Base-by-base conservation (phyloP, 441 rosid species). In the Raphanus hybrid region DNA sequence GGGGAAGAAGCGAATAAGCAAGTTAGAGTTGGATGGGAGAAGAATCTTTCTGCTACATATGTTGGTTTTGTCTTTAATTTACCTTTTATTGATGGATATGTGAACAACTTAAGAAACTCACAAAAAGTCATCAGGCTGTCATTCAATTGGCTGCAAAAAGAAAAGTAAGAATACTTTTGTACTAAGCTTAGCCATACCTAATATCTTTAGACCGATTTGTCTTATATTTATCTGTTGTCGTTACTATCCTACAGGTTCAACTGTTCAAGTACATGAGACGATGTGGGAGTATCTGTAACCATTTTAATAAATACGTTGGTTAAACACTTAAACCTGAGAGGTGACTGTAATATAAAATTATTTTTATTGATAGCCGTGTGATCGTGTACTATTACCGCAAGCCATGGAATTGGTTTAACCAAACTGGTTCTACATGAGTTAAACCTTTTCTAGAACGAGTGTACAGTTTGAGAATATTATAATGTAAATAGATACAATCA, bases 321-420 rank as follows among this genome's bases (percentile, higher is more conserved):
- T 45, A 27, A 45, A 43, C 1, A 43, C 50, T 48, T 0, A n/a
- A 12, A 95, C 83, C 82, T 95, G 85, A 90, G 99, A 82, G 98
- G 91, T 79, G 32, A 92, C 77, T 95, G 99, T 97, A 95, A 95
- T 80, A 91, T 97, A 83, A 89, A 98, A 73, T 93, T 85, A 83
- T 95, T 87, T 85, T 93, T 92, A 85, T 95, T 16, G 18, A 16
- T 16, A 16, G 18, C 18, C 18, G 18, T 16, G 18, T 16, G 18
- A 16, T 16, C 18, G 18, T 16, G 72, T 93, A 93, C 67, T 91
- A 95, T 79, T 93, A 93, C 79, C 99, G 98, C 32, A 95, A 90
- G 83, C 92, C 92, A 41, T 88, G 87, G 85, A 78, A 80, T 76
- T 88, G 86, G 86, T 70, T 88, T 84, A 45, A 16, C 18, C 18